A percentile compares a stretch with the other conserved stretches of the same genome.
Evolutionary conservation across 176 grass and related monocot genomes (phyloP).

Genomic region (Aechmea fasciata): DNA sequence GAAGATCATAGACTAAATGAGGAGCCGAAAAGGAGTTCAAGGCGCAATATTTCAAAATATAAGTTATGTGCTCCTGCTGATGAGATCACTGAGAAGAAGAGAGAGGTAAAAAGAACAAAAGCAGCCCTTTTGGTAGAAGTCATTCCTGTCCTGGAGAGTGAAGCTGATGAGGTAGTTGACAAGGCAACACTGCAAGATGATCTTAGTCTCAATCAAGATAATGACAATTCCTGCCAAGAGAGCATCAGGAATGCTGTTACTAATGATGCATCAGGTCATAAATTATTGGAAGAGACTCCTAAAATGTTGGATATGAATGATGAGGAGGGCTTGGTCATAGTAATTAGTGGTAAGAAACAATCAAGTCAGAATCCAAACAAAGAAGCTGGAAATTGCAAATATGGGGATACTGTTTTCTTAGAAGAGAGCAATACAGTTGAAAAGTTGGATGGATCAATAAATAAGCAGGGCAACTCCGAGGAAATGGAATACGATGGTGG

Average conservation of each 20-base stretch:
- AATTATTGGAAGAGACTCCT: background rate
- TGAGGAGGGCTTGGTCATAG: background rate
- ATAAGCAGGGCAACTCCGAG: background rate
- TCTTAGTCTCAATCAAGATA: background rate
- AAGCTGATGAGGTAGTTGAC: background rate
- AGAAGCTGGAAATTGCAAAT: no score
- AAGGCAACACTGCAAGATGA: background rate
- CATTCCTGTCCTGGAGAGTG: slow-evolving; percentile 1
- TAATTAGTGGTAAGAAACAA: background rate
- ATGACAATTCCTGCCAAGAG: background rate
- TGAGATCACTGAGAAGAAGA: background rate
- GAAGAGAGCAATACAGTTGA: no score
- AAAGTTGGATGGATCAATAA: background rate
- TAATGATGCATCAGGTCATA: background rate
- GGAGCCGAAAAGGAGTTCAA: slow-evolving; percentile 4
- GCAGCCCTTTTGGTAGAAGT: slow-evolving; percentile 10
- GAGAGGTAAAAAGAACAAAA: slow-evolving; percentile 24
- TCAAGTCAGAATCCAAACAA: background rate
- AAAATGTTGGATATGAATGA: background rate
- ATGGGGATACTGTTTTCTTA: no score
- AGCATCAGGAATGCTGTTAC: background rate
- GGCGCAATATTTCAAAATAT: slow-evolving; percentile 15
- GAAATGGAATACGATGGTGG: background rate
- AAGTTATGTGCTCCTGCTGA: background rate
- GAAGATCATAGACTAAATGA: background rate